Base-by-base conservation (phyloP, 331 rosid genomes). In the Saraca asoca region DNA sequence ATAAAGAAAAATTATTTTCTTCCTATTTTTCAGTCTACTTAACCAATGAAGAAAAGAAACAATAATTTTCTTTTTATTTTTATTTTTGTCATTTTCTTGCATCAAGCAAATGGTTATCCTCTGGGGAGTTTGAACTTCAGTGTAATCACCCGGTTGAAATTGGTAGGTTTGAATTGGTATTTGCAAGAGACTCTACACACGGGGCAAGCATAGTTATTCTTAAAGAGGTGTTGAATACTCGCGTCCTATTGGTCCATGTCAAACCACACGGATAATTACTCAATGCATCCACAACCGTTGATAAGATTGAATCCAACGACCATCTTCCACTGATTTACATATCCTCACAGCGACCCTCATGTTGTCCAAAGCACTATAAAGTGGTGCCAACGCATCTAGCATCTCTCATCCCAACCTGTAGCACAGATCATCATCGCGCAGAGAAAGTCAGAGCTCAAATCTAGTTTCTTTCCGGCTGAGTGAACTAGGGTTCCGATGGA, bases 401-500 rank as follows among this genome's bases (percentile, higher is more conserved):
- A 39, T 44, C 39, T 12, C 17, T 0, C 7, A 29, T 5, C 9
- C 7, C 18, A 45, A 7, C 3, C 0, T 9, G 6, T 7, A 16
- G 0, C 14, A 7, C 8, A 24, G 5, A 0, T 33, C 62, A 0
- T 33, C 62, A 33, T 12, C 11, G 4, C 16, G 0, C n/a, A 29
- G 16, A 15, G 31, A 2, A 35, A 29, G 2, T 15, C 15, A 0
- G 13, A 12, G 12, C 45, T 5, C 29, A 5, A 63, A 16, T 38
- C 20, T 0, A 48, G 6, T 9, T 33, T 7, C 6, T 1, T 17
- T 48, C 10, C 29, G 34, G 19, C 17, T 19, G 6, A 20, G 33
- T 20, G 2, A 34, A 7, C 44, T 49, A 58, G 54, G 45, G 52
- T 69, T 66, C 14, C 20, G 37, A 86, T 87, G 89, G 89, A 84